Evolutionary conservation across 1,284 basidiomycete species (phyloP).

Genomic region (Pseudozyma thailandica): DNA sequence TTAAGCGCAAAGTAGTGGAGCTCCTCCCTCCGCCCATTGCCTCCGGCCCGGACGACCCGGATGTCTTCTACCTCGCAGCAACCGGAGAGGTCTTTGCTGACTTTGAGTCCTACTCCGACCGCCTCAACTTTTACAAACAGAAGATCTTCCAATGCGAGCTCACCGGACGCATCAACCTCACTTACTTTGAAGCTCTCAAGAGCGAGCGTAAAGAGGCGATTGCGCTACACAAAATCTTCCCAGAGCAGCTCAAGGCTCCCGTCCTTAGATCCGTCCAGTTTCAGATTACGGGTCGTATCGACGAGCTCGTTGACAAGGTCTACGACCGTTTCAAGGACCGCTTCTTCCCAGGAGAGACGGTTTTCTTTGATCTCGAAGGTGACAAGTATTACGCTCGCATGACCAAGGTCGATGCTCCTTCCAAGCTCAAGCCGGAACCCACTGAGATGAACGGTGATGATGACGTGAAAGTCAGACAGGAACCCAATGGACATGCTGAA

Average conservation of each 20-base stretch:
- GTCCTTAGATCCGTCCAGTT: conserved; percentile 93
- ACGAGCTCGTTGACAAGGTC: conserved; percentile 90
- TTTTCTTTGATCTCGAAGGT: conserved; percentile 65
- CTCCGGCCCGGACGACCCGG: conserved; percentile 54
- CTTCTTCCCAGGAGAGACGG: conserved; percentile 83
- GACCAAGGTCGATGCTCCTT: conserved; percentile 78
- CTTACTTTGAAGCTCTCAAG: conserved; percentile 91
- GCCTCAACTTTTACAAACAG: conserved; percentile 91
- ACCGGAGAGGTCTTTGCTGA: conserved; percentile 67
- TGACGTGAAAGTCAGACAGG: conserved; percentile 17
- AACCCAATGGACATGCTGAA: conserved; percentile 33
- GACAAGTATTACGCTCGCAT: conserved; percentile 79
- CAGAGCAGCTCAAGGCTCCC: conserved; percentile 88
- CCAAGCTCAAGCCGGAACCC: neutral
- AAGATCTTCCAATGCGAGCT: conserved; percentile 95
- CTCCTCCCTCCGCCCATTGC: conserved; percentile 53
- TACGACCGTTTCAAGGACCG: conserved; percentile 95
- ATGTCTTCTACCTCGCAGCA: conserved; percentile 62
- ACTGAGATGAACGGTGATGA: conserved; percentile 11
- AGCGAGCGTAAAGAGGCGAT: conserved; percentile 89
- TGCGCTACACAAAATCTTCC: conserved; percentile 88
- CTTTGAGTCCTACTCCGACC: conserved; percentile 77
- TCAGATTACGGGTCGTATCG: conserved; percentile 87
- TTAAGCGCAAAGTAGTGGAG: conserved; percentile 63
- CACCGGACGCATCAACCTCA: conserved; percentile 88